Conservation (phyloP, 805 yeast species). For the Priceomyces haplophilus region DNA sequence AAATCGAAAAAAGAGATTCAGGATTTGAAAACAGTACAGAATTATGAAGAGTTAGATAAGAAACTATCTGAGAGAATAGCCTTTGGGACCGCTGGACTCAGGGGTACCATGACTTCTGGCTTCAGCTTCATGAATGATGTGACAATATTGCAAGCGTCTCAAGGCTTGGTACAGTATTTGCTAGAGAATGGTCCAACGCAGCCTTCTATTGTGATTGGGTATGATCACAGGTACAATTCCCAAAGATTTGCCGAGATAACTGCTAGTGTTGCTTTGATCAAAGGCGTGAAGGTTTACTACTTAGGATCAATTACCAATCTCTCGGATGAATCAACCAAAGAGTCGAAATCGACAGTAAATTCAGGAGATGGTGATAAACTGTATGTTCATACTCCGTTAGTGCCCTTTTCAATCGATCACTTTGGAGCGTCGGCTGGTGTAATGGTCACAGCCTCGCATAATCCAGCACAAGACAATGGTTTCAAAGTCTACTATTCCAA, state of each 20-base stretch:
- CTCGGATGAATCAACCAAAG: conserved; percentile 23
- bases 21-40: conserved; percentile 33
- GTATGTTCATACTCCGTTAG: conserved; percentile 80
- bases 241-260: conserved; percentile 74
- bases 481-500: conserved; percentile 91
- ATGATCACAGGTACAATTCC: conserved; percentile 88
- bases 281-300: conserved; percentile 69
- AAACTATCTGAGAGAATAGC: conserved; percentile 60
- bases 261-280: conserved; percentile 64
- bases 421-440: conserved; percentile 73
- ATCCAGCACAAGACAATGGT: conserved; percentile 85
- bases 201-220: conserved; percentile 69
- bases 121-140: conserved; percentile 85
- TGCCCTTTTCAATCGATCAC: conserved; percentile 78
- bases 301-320: conserved; percentile 43
- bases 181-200: conserved; percentile 17
- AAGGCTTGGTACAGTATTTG: conserved; percentile 63
- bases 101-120: conserved; percentile 89
- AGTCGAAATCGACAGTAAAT: conserved; percentile 3
- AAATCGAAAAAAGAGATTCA: conserved; percentile 56
- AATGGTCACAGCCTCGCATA: conserved; percentile 90
- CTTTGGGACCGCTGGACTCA: conserved; percentile 92
- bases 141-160: conserved; percentile 87
- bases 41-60: conserved; percentile 46
- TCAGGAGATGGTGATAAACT: conserved; percentile 8